Conservation (phyloP, 2,329 filamentous ascomycete genomes). For the Penicillium griseofulvum region DNA sequence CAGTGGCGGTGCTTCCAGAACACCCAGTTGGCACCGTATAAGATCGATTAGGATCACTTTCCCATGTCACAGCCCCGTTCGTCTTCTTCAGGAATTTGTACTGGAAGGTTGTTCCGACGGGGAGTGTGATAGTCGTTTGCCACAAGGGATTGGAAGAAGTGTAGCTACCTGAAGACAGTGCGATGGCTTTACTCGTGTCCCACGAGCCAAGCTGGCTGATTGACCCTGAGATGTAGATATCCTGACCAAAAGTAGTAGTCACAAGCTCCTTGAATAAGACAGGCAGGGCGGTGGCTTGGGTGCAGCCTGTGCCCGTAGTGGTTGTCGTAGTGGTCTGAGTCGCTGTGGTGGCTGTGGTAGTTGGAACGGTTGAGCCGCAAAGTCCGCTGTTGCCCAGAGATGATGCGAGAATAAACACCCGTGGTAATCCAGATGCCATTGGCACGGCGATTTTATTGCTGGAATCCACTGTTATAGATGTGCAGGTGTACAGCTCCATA, state of each 20-base stretch:
- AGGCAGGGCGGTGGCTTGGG: conserved; percentile 46
- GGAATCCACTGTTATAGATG: conserved; percentile 41
- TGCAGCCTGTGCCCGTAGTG: conserved; percentile 13
- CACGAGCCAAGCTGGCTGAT: conserved; percentile 61
- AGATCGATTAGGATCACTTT: conserved; percentile 54
- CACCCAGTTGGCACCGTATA: conserved; percentile 44
- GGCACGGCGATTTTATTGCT: conserved; percentile 46
- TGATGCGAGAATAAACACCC: conserved; percentile 30
- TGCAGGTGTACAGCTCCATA: conserved; percentile 42
- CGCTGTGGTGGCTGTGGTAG: background rate
- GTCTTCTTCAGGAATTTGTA: conserved; percentile 67
- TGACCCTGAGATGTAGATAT: conserved; percentile 64
- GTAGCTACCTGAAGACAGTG: conserved; percentile 60
- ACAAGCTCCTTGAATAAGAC: conserved; percentile 63
- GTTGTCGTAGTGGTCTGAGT: conserved; percentile 9
- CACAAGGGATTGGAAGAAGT: conserved; percentile 61
- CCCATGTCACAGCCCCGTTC: conserved; percentile 57
- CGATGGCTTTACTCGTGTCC: conserved; percentile 54
- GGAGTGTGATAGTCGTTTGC: conserved; percentile 56
- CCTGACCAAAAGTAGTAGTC: conserved; percentile 60
- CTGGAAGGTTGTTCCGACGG: conserved; percentile 56
- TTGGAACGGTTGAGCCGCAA: conserved; percentile 9
- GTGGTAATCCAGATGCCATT: conserved; percentile 45
- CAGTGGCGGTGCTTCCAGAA: conserved; percentile 30
- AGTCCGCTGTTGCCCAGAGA: conserved; percentile 8